A percentile compares a stretch with the other conserved stretches of the same genome.
Conservation (phyloP, 2,329 filamentous ascomycete genomes). For the Venturiaceae sp. region DNA sequence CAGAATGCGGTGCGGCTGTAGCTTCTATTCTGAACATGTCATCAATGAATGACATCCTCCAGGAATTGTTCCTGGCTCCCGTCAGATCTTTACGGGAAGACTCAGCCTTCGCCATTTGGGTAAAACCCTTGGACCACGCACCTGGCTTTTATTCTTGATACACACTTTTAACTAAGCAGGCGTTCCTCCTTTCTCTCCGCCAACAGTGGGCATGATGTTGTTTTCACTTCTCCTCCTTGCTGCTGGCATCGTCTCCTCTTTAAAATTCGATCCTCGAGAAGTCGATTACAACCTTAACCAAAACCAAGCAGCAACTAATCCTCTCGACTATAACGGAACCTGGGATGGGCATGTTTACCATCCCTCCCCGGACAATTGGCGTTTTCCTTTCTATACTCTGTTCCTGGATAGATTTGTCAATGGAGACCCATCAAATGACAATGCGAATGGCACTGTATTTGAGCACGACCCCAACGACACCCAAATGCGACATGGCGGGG, state of each 20-base stretch:
- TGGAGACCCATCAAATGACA: conserved; percentile 52
- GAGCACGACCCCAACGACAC: conserved; percentile 50
- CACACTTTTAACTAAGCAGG: not conserved
- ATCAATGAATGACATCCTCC: not conserved
- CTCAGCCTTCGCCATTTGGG: not conserved
- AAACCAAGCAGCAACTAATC: not conserved
- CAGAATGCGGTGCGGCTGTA: not conserved
- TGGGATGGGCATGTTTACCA: conserved; percentile 31
- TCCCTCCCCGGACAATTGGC: conserved; percentile 49
- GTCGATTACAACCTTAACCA: conserved; percentile 2
- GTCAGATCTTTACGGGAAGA: not conserved
- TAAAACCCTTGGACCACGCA: not conserved
- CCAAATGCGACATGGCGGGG: conserved; percentile 53
- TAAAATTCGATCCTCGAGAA: not conserved
- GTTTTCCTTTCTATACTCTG: conserved; percentile 54
- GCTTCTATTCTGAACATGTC: not conserved
- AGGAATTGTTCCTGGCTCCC: not conserved
- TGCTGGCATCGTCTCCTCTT: not conserved
- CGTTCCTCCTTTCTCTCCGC: not conserved
- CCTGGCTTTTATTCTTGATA: not conserved
- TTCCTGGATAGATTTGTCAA: conserved; percentile 36
- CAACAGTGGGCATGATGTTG: not conserved
- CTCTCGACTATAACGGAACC: not conserved
- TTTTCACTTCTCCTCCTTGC: not conserved
- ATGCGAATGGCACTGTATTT: conserved; percentile 48